phyloP scores from a whole-genome alignment of 345 rosid genomes.

The Rhodamnia rubescens region DNA sequence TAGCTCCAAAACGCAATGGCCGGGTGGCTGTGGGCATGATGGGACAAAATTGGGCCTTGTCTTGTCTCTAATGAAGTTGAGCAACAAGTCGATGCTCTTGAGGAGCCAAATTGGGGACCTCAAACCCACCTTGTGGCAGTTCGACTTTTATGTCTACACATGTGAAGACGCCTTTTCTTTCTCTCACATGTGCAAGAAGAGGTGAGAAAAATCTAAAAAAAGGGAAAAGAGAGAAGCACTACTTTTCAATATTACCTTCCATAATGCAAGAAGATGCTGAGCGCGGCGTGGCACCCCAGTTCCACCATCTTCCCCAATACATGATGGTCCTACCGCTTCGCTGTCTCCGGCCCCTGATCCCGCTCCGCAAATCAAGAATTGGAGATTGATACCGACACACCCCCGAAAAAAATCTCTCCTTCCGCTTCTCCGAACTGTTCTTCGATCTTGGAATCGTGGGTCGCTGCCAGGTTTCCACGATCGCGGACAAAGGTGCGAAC shows the following conservation, averaged over 20 bases:
- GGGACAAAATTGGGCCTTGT: slow-evolving; percentile 44
- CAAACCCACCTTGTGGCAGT: slow-evolving; percentile 76
- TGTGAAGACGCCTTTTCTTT: no score
- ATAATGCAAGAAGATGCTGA: no score
- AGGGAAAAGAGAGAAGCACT: no score
- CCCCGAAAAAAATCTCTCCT: neutral
- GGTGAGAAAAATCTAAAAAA: no score
- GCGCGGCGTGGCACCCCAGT: neutral
- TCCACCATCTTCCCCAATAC: rapidly evolving
- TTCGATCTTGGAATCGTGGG: neutral
- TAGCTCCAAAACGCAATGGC: slow-evolving; percentile 11
- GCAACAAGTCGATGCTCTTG: slow-evolving; percentile 61
- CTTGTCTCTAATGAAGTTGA: slow-evolving; percentile 53
- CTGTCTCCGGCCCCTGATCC: neutral
- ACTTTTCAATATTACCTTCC: no score
- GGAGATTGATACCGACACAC: neutral
- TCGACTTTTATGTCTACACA: slow-evolving; percentile 13
- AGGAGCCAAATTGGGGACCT: slow-evolving; percentile 82
- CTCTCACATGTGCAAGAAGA: no score
- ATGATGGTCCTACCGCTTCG: neutral
- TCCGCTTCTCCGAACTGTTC: neutral
- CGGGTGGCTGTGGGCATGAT: neutral
- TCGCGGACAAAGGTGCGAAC: neutral
- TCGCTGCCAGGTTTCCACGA: neutral
- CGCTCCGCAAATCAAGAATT: neutral